Evolutionary conservation across 2,329 filamentous ascomycete genomes (phyloP).

Genomic region (Aspergillus novoparasiticus): DNA sequence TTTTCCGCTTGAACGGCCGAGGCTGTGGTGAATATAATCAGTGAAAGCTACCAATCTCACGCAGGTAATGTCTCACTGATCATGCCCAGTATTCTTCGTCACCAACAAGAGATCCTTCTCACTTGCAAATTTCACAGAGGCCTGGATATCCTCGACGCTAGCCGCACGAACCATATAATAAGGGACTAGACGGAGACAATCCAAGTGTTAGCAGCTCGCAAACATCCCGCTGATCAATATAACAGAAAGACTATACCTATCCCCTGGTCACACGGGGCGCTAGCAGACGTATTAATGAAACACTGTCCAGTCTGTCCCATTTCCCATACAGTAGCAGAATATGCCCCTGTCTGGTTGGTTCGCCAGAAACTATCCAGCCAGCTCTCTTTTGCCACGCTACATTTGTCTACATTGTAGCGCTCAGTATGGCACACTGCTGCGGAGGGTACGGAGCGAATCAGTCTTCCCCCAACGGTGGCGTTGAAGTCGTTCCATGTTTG

Average conservation of each 20-base stretch:
- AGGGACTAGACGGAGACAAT: background rate
- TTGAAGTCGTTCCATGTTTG: conserved; percentile 10
- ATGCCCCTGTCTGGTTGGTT: conserved; percentile 4
- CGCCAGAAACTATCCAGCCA: conserved; percentile 8
- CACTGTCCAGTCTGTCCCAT: conserved; percentile 5
- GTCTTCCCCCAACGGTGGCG: background rate
- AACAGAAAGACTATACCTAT: background rate
- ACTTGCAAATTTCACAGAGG: conserved; percentile 2
- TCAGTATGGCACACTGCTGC: conserved; percentile 9
- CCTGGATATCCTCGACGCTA: conserved; percentile 2
- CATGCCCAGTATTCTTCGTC: conserved; percentile 7
- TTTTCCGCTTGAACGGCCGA: conserved; percentile 4
- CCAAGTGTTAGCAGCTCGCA: background rate
- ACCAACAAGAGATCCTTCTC: conserved; percentile 2
- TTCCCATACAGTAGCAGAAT: conserved; percentile 4
- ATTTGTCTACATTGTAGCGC: background rate
- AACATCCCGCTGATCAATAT: background rate
- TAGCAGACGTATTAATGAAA: background rate
- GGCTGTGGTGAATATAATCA: background rate
- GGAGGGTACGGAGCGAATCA: conserved; percentile 4
- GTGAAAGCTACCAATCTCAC: background rate
- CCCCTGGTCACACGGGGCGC: conserved; percentile 4
- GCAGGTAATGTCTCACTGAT: background rate
- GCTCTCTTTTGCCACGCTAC: background rate
- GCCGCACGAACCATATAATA: conserved; percentile 1